Conservation (phyloP, 768 basidiomycete species). For the Nevesoporus exiguus region DNA sequence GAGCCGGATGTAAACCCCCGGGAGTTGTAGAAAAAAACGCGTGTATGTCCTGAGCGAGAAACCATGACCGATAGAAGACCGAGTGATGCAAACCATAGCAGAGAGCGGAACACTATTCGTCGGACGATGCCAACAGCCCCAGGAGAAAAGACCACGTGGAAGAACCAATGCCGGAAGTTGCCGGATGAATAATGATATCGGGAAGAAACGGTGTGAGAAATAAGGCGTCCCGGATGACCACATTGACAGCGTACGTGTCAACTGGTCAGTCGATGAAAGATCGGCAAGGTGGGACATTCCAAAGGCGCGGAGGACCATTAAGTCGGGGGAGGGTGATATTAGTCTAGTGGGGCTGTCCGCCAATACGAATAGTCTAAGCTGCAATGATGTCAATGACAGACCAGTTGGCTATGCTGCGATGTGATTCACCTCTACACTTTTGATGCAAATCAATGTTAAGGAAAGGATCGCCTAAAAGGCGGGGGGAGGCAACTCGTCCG, state of each 20-base stretch:
- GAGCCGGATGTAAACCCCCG: conserved; percentile 30
- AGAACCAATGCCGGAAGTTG: conserved; percentile 32
- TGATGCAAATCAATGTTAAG: conserved; percentile 18
- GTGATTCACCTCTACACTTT: conserved; percentile 40
- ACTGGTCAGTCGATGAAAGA: conserved; percentile 2
- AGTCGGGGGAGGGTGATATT: conserved; percentile 34
- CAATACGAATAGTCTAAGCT: conserved; percentile 40
- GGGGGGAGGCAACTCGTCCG: conserved; percentile 74
- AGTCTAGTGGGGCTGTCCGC: conserved; percentile 36
- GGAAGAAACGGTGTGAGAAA: conserved; percentile 28
- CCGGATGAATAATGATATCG: conserved; percentile 45
- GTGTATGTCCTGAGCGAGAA: conserved; percentile 37
- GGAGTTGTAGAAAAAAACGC: conserved; percentile 11
- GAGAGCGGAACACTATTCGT: conserved; percentile 30
- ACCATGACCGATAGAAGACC: conserved; percentile 36
- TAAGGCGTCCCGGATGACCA: conserved; percentile 20
- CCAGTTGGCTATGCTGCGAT: not conserved
- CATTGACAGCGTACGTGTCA: conserved; percentile 5
- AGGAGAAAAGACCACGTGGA: conserved; percentile 26
- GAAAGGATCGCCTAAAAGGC: conserved; percentile 47
- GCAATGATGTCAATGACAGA: not conserved
- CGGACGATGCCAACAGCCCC: conserved; percentile 31
- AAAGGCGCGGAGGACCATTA: conserved; percentile 24
- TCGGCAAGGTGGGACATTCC: conserved; percentile 28
- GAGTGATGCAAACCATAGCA: conserved; percentile 27